A percentile compares a stretch with the other conserved stretches of the same genome.
Conservation (phyloP, 1,284 basidiomycete genomes). For the Vanrija pseudolonga region DNA sequence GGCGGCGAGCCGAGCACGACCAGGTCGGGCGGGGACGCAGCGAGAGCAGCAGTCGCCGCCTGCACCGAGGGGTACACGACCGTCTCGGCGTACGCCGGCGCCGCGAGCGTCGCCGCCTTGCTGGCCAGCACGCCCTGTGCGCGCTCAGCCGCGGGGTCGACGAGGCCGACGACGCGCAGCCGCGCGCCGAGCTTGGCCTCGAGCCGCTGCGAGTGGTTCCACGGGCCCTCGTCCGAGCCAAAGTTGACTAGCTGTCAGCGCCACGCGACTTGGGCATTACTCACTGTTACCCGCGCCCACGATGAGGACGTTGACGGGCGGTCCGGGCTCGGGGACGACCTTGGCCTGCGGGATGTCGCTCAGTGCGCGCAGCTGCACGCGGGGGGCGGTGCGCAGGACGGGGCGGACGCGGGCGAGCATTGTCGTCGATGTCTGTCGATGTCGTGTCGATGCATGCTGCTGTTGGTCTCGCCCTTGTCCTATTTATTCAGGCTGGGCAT, state of each 20-base stretch:
- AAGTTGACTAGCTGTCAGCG: constrained; percentile 17
- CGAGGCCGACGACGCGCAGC: constrained; percentile 84
- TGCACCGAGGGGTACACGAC: constrained; percentile 72
- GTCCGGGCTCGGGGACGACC: background rate
- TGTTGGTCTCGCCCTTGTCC: no score
- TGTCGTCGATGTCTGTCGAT: no score
- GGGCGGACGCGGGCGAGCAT: no score
- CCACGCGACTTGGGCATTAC: background rate
- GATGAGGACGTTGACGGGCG: constrained; percentile 37
- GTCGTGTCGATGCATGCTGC: no score
- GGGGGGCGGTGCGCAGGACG: no score
- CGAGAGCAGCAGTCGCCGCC: constrained; percentile 1
- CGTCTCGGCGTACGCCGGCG: constrained; percentile 81
- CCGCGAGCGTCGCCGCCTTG: constrained; percentile 86
- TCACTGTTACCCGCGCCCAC: constrained; percentile 22
- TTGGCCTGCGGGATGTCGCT: background rate
- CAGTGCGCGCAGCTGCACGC: background rate
- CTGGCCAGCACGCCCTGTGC: constrained; percentile 70
- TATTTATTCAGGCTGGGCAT: no score
- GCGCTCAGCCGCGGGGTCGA: constrained; percentile 79
- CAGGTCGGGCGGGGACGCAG: constrained; percentile 16
- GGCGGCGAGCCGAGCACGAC: constrained; percentile 85
- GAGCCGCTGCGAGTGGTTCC: constrained; percentile 81
- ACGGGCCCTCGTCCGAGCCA: constrained; percentile 20
- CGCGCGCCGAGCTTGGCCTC: constrained; percentile 87